Percentiles rank a stretch among this genome's conserved stretches.
Conservation (phyloP, 2,329 filamentous ascomycete species). For the Trichoderma sp. region DNA sequence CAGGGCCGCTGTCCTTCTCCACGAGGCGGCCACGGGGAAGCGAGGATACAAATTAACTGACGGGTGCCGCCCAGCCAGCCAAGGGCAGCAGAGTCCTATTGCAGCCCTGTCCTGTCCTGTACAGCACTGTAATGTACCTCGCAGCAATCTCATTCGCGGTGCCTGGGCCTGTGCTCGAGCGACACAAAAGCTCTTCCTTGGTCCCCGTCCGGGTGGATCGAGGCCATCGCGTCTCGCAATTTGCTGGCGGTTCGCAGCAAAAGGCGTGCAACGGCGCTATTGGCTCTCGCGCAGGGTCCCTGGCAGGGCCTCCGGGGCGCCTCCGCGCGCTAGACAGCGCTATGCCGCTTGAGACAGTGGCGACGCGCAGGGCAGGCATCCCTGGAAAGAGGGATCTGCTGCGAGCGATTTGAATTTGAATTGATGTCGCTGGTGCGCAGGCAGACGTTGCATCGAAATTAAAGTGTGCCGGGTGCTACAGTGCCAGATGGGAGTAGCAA, state of each 20-base stretch:
- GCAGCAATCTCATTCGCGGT: background rate
- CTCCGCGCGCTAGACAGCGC: slow-evolving; percentile 22
- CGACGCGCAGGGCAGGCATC: slow-evolving; percentile 20
- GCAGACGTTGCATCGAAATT: background rate
- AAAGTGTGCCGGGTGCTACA: background rate
- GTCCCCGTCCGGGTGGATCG: slow-evolving; percentile 21
- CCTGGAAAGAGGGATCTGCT: slow-evolving; percentile 5
- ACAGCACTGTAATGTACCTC: background rate
- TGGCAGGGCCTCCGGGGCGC: background rate
- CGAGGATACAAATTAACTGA: slow-evolving; percentile 21
- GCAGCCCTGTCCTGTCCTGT: no score
- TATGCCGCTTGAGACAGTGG: slow-evolving; percentile 19
- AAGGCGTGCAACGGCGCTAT: slow-evolving; percentile 20
- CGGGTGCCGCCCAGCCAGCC: slow-evolving; percentile 5
- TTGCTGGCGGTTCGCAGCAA: slow-evolving; percentile 21
- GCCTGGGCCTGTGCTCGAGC: background rate
- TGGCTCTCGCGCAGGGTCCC: background rate
- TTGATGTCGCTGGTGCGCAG: background rate
- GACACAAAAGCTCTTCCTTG: background rate
- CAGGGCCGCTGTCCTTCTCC: background rate
- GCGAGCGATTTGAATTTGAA: background rate
- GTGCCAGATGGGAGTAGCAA: no score
- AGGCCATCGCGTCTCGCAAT: slow-evolving; percentile 23
- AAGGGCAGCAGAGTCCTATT: background rate
- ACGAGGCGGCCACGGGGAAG: slow-evolving; percentile 14